Evolutionary conservation across 495 filamentous ascomycete species (phyloP).

Genomic region (Trichocladium antarcticum): DNA sequence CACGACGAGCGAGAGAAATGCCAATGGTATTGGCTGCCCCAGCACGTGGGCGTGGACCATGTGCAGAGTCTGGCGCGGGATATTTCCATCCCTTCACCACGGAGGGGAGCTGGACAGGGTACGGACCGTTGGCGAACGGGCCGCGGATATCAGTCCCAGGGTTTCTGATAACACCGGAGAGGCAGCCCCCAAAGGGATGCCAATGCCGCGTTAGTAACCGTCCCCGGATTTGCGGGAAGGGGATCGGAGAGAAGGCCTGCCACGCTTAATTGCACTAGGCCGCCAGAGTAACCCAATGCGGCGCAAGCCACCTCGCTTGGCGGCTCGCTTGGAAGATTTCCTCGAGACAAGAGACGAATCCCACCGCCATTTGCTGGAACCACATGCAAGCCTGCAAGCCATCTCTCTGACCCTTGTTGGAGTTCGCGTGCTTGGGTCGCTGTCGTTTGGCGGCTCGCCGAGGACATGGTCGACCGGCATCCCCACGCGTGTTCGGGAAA

Average conservation of each 20-base stretch:
- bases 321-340: too few species aligned
- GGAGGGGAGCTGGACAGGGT: conserved; percentile 8
- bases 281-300: conserved; percentile 3
- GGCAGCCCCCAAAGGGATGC: conserved; percentile 14
- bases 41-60: background rate
- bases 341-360: too few species aligned
- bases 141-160: conserved; percentile 21
- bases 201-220: conserved; percentile 13
- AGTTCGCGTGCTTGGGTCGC: background rate
- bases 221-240: conserved; percentile 19
- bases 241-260: background rate
- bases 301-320: conserved; percentile 4
- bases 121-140: conserved; percentile 24
- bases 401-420: background rate
- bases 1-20: too few species aligned
- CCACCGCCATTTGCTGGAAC: conserved; percentile 14
- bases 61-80: background rate
- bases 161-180: conserved; percentile 17
- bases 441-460: conserved; percentile 4
- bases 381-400: background rate
- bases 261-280: conserved; percentile 7
- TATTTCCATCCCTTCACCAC: too few species aligned
- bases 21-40: background rate
- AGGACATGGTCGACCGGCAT: background rate
- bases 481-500: conserved; percentile 1